phyloP scores from a whole-genome alignment of 495 filamentous ascomycete species.

The Parathielavia appendiculata region DNA sequence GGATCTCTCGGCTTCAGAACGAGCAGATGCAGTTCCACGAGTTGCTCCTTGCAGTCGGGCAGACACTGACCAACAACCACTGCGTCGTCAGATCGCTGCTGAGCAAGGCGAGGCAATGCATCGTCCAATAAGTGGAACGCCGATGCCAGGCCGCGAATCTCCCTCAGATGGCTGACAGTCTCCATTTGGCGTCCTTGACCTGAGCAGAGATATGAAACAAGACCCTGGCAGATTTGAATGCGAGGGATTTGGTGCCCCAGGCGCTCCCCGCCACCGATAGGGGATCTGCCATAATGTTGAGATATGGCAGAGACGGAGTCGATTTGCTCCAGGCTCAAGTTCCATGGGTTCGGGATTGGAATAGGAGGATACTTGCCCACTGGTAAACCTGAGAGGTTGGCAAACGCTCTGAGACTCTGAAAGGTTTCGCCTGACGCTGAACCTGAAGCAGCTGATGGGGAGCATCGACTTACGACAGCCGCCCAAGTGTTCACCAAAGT shows the following conservation, averaged over 20 bases:
- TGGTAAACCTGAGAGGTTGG: no score
- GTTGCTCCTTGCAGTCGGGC: not conserved
- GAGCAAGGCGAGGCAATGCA: not conserved
- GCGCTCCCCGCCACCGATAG: not conserved
- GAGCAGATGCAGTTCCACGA: not conserved
- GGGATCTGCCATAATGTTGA: conserved; percentile 1
- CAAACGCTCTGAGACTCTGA: no score
- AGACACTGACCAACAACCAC: not conserved
- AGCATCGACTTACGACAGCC: no score
- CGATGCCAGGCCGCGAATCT: not conserved
- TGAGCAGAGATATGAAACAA: not conserved
- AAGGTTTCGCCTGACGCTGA: no score
- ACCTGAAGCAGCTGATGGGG: no score
- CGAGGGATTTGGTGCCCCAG: not conserved
- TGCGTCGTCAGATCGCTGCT: not conserved
- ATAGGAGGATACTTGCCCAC: no score
- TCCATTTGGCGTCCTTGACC: not conserved
- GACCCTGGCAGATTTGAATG: not conserved
- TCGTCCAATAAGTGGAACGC: not conserved
- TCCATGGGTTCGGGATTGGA: no score
- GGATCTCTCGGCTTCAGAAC: not conserved
- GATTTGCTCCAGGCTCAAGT: no score
- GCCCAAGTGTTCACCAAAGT: no score
- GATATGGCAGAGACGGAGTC: no score
- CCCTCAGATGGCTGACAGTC: not conserved